These are phyloP conservation scores for Leucaena leucocephala DNA, from an alignment of 306 rosid species.

Conservation along the genomic window DNA sequence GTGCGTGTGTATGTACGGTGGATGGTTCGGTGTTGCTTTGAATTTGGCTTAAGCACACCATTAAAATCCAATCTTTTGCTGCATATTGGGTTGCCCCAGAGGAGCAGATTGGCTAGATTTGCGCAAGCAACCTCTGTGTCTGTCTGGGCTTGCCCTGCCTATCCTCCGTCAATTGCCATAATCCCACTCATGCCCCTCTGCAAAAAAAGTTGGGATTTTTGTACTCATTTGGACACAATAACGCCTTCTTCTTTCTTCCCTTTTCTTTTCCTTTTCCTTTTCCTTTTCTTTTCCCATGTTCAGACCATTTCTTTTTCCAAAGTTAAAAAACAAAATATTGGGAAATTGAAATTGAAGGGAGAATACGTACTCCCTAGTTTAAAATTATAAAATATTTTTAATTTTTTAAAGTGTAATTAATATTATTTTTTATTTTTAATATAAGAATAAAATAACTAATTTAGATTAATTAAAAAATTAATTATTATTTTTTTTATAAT, in stretches of 20 bases:
- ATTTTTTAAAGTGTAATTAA: no score
- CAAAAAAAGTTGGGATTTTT: slow-evolving; percentile 1
- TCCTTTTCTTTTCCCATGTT: background rate
- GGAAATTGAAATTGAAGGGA: slow-evolving; percentile 10
- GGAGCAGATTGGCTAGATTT: slow-evolving; percentile 81
- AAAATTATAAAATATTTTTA: no score
- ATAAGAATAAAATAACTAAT: no score
- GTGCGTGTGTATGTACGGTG: slow-evolving; percentile 2
- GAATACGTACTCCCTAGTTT: no score
- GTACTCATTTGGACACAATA: background rate
- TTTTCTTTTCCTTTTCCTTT: background rate
- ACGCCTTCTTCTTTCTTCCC: background rate
- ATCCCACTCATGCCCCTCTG: slow-evolving; percentile 39
- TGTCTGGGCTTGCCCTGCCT: slow-evolving; percentile 44
- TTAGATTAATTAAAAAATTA: no score
- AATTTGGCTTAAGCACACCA: background rate
- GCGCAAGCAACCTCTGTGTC: slow-evolving; percentile 71
- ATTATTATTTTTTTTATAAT: no score
- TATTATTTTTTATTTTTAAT: no score
- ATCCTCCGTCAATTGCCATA: slow-evolving; percentile 41
- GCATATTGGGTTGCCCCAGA: slow-evolving; percentile 50
- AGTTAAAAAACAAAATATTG: background rate
- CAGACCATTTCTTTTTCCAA: background rate
- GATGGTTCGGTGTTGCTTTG: background rate
- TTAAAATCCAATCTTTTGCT: slow-evolving; percentile 15